Evolutionary conservation across 306 rosid genomes (phyloP), one percentile per base, ranked within the genome.

Genomic region (Dryas octopetala): DNA sequence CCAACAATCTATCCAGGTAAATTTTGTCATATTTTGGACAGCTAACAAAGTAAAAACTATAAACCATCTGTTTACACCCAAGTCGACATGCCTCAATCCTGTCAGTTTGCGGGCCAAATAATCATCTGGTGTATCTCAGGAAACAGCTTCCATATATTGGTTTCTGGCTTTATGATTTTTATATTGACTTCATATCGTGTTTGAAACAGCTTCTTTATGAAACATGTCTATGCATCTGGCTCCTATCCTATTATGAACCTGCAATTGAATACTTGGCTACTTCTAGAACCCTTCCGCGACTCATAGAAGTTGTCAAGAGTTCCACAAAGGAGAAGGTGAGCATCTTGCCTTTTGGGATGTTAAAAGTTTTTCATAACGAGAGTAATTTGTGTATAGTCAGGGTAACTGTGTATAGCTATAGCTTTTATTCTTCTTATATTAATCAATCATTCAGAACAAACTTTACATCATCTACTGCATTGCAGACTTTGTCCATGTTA

Each of bases 301-400:
- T 96, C 66, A 85, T 85, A 50, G 98, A 92, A 5, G 94, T 96
- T 61, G 89, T 88, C 74, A 96, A 85, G 92, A 96, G 98, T 68
- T 92, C 99, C 66, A 96, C 98, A 74, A 96, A 96, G 83, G 99
- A 96, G 86, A 96, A 96, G 99, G 99, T 96, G 81, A 73, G 77
- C 50, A 66, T 63, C 65, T 72, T 57, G 70, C 79, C 46, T 74
- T 48, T 70, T 74, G 69, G 66, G 66, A 66, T 76, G 46, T 8
- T 44, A 8, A 70, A 52, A 67, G 67, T 12, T 28, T 80, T 51
- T 72, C 79, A 70, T 62, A 57, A 67, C 45, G 17, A 57, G n/a
- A 38, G 57, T 65, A 65, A 69, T 70, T 63, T 69, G 62, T 44
- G 73, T 47, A 9, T 26, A 16, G 16, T 59, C 57, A 72, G 49